A percentile compares a stretch with the other conserved stretches of the same genome.
phyloP scores from a whole-genome alignment of 2,329 filamentous ascomycete genomes.

The Incumbomyces lentus region DNA sequence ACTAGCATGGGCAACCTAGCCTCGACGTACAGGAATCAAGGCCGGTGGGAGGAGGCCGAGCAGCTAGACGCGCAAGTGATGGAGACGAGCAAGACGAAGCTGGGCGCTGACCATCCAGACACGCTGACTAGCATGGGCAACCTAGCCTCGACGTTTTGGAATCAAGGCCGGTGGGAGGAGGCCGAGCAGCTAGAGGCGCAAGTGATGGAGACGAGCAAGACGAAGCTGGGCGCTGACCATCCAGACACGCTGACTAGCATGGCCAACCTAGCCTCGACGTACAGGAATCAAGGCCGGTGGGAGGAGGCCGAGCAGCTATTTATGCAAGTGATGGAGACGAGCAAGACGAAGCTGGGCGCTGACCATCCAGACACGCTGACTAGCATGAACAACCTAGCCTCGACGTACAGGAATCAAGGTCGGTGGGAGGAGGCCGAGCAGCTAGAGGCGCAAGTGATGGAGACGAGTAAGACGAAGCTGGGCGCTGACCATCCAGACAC shows the following conservation, averaged over 20 bases:
- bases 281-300: constrained; percentile 8
- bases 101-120: constrained; percentile 14
- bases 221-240: constrained; percentile 11
- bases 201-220: constrained; percentile 6
- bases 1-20: constrained; percentile 19
- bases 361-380: constrained; percentile 14
- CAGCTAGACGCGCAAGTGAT: constrained; percentile 11
- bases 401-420: constrained; percentile 10
- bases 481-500: constrained; percentile 15
- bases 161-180: constrained; percentile 9
- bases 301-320: constrained; percentile 9
- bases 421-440: constrained; percentile 8
- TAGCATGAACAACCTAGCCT: constrained; percentile 13
- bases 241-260: constrained; percentile 15
- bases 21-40: constrained; percentile 9
- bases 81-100: constrained; percentile 6
- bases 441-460: constrained; percentile 10
- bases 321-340: constrained; percentile 10
- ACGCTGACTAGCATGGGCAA: constrained; percentile 15
- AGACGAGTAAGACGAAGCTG: constrained; percentile 8
- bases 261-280: constrained; percentile 16
- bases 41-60: constrained; percentile 7
- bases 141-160: constrained; percentile 3
- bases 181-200: constrained; percentile 13
- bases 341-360: constrained; percentile 9